Base-by-base conservation (phyloP, 768 basidiomycete species). In the Naganishia friedmannii region DNA sequence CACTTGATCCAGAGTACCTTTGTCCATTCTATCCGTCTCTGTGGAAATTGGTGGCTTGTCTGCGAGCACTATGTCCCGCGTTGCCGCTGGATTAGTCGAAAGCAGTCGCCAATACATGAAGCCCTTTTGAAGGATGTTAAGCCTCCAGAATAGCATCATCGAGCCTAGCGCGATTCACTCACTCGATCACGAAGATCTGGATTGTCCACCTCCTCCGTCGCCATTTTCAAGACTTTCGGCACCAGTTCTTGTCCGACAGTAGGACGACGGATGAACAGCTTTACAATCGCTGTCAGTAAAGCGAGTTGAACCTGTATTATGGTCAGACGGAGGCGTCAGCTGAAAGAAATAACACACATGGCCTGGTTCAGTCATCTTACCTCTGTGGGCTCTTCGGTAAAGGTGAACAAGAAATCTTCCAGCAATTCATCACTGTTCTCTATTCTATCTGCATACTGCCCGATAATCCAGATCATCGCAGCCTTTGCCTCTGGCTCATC, bases 21-120 rank as follows among this genome's bases (percentile, higher is more conserved):
- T 87, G 76, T 98, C 95, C 92, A 99, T 96, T 67, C 92, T 85
- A 77, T 99, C 96, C 3, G 93, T 92, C 79, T 98, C 95, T 2
- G 92, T 98, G n/a, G 93, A 94, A 73, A 99, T 98, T 2, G 93
- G 85, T 34, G 96, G 96, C 76, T 96, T 96, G 74, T 93, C 92
- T 19, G 91, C 85, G 23, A 98, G 85, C 42, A 98, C 94, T 72
- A 98, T 90, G 73, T 92, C 90, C 46, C 89, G 87, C 8, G 96
- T 94, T 0, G 89, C 89, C 9, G 88, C 83, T 1, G 94, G 93
- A 78, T 96, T 93, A 76, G 93, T 89, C 10, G 95, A 94, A 54
- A 98, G 86, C 83, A 99, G 85, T 46, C 96, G 88, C 96, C 96
- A 99, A 82, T 98, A 99, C 90, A 99, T 98, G 84, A 94, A 98